phyloP scores from a whole-genome alignment of 2,329 filamentous ascomycete genomes.

The Ophiostoma ips region DNA sequence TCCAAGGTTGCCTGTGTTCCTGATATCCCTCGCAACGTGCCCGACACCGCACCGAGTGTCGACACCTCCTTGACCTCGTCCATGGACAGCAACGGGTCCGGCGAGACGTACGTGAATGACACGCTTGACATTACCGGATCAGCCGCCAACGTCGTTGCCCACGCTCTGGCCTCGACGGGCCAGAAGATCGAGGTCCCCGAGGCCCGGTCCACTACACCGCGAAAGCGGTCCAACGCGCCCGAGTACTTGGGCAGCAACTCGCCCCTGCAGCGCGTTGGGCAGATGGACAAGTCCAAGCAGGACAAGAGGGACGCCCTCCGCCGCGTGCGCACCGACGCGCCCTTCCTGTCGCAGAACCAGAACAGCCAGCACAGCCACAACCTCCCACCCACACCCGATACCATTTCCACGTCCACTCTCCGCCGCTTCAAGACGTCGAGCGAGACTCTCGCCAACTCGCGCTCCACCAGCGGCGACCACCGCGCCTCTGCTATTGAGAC shows the following conservation, averaged over 20 bases:
- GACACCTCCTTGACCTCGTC: neutral
- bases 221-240: slow-evolving; percentile 26
- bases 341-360: slow-evolving; percentile 27
- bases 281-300: slow-evolving; percentile 22
- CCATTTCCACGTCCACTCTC: slow-evolving; percentile 42
- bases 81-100: neutral
- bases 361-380: slow-evolving; percentile 26
- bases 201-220: slow-evolving; percentile 5
- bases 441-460: slow-evolving; percentile 27
- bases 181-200: neutral
- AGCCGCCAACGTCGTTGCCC: slow-evolving; percentile 1
- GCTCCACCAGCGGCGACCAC: slow-evolving; percentile 12
- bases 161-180: slow-evolving; percentile 4
- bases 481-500: slow-evolving; percentile 3
- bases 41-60: neutral
- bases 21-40: slow-evolving; percentile 5
- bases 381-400: slow-evolving; percentile 46
- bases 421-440: slow-evolving; percentile 35
- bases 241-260: slow-evolving; percentile 31
- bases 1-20: slow-evolving; percentile 7
- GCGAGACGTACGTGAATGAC: neutral
- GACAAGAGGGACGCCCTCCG: slow-evolving; percentile 35
- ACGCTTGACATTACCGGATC: slow-evolving; percentile 12
- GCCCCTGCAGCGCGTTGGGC: slow-evolving; percentile 36
- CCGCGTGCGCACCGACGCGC: slow-evolving; percentile 34